A percentile compares a stretch with the other conserved stretches of the same genome.
Conservation (phyloP, 495 filamentous ascomycete genomes). For the Trichoderma gamsii region DNA sequence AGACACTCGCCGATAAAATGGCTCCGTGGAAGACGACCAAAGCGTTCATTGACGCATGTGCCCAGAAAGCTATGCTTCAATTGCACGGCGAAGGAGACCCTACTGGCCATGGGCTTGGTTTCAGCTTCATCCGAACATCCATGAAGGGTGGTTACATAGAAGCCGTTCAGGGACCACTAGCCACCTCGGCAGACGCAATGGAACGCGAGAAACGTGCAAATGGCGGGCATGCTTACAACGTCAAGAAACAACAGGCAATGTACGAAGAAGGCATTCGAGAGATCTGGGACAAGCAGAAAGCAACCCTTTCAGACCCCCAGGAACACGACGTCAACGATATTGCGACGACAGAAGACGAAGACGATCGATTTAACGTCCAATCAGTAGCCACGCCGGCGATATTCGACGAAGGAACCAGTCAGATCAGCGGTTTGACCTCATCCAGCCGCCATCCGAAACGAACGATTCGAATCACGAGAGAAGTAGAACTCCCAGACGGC, state of each 20-base stretch:
- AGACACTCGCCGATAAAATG: constrained; percentile 58
- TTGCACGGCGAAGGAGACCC: constrained; percentile 93
- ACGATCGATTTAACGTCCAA: constrained; percentile 50
- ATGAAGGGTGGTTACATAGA: constrained; percentile 99
- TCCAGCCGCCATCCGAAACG: constrained; percentile 59
- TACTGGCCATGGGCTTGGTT: constrained; percentile 86
- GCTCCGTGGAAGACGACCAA: constrained; percentile 93
- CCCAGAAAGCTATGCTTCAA: constrained; percentile 93
- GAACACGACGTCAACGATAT: constrained; percentile 61
- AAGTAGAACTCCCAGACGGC: constrained; percentile 55
- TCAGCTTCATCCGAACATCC: constrained; percentile 91
- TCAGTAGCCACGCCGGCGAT: constrained; percentile 34
- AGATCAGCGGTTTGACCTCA: constrained; percentile 73
- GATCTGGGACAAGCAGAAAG: constrained; percentile 85
- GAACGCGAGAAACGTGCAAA: constrained; percentile 73
- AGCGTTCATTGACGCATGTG: constrained; percentile 88
- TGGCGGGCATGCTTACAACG: constrained; percentile 94
- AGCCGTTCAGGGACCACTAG: constrained; percentile 77
- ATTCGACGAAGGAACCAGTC: constrained; percentile 74
- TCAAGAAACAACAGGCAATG: constrained; percentile 78
- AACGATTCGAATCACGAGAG: constrained; percentile 69
- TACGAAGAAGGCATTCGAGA: constrained; percentile 83
- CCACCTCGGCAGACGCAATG: constrained; percentile 67
- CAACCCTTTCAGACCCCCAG: constrained; percentile 55
- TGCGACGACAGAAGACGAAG: constrained; percentile 52